Base-by-base conservation (phyloP, 306 rosid species). In the Lathyrus sativus region DNA sequence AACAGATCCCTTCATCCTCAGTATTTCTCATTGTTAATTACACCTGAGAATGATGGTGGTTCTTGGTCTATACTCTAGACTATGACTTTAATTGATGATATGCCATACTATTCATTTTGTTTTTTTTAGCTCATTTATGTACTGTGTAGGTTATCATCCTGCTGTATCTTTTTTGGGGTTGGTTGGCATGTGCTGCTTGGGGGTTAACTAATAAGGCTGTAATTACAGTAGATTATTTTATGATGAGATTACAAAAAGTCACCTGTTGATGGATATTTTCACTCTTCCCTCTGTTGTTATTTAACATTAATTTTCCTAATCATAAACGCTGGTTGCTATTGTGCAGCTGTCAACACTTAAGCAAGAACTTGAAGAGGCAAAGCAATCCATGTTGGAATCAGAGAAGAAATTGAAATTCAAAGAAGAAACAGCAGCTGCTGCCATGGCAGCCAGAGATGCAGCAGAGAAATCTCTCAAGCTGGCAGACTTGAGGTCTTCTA, bases 401-500 rank as follows among this genome's bases (percentile, higher is more conserved):
- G 91, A 87, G 75, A 90, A 90, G 73, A 95, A 90, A 74, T 95
- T 90, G 72, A 90, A 81, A 79, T 90, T 95, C 84, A 95, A 95
- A 80, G 99, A 90, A 87, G 97, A 95, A 81, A 90, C 96, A 4
- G 90, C 97, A 56, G 73, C 83, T 61, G 99, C 99, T 74, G 99
- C 99, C 67, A 95, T 95, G 95, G 96, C 96, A 44, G 99, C 99
- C 48, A 91, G 97, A 88, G 96, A 95, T 83, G 99, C 99, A 61
- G 97, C 99, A 11, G 97, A 95, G 84, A 90, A 95, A 69, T 95
- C 97, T 54, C 80, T 95, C 54, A 88, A 38, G 81, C 69, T 95
- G 78, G 99, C 97, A 6, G 97, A 95, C 78, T 41, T 70, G 49
- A 88, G 99, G 81, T 95, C 96, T 10, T 79, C 99, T 3, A 87